Evolutionary conservation across 805 yeast genomes (phyloP).

Genomic region (Kodamaea laetipori): DNA sequence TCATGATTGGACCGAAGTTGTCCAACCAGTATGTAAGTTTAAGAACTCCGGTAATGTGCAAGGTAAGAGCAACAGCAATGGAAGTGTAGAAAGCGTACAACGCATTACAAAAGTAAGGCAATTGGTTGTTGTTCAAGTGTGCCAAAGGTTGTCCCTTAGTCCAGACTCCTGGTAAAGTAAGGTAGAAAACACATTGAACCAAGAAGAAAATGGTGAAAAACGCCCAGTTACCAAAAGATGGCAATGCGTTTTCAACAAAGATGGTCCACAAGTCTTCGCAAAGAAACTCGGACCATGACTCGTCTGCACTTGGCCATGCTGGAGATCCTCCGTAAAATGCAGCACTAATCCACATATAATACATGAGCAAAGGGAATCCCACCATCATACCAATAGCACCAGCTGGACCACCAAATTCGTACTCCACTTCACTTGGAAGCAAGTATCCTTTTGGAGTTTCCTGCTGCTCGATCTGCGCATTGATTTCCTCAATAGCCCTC

Average conservation of each 20-base stretch:
- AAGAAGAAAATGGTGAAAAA: slow-evolving; percentile 71
- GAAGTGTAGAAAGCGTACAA: slow-evolving; percentile 78
- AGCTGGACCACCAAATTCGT: slow-evolving; percentile 90
- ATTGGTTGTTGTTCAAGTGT: slow-evolving; percentile 75
- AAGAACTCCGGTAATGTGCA: slow-evolving; percentile 78
- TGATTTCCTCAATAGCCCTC: neutral
- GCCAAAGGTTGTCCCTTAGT: slow-evolving; percentile 91
- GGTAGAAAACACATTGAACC: slow-evolving; percentile 72
- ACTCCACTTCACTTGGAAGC: slow-evolving; percentile 57
- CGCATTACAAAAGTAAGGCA: slow-evolving; percentile 94
- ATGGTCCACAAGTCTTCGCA: slow-evolving; percentile 40
- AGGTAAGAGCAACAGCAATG: slow-evolving; percentile 53
- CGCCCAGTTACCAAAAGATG: slow-evolving; percentile 61
- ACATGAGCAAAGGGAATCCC: slow-evolving; percentile 93
- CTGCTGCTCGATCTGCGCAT: slow-evolving; percentile 11
- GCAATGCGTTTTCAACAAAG: slow-evolving; percentile 56
- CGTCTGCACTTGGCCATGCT: slow-evolving; percentile 64
- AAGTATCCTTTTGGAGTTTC: slow-evolving; percentile 31
- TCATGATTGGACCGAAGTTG: slow-evolving; percentile 88
- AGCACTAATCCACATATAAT: slow-evolving; percentile 94
- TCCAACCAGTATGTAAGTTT: slow-evolving; percentile 75
- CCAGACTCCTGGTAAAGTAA: slow-evolving; percentile 89
- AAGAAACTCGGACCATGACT: slow-evolving; percentile 55
- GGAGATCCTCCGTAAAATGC: slow-evolving; percentile 73
- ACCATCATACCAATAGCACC: slow-evolving; percentile 91